Percentiles rank a stretch among this genome's conserved stretches.
Conservation (phyloP, 352 stramenopile species). For the Phytophthora ramorum region DNA sequence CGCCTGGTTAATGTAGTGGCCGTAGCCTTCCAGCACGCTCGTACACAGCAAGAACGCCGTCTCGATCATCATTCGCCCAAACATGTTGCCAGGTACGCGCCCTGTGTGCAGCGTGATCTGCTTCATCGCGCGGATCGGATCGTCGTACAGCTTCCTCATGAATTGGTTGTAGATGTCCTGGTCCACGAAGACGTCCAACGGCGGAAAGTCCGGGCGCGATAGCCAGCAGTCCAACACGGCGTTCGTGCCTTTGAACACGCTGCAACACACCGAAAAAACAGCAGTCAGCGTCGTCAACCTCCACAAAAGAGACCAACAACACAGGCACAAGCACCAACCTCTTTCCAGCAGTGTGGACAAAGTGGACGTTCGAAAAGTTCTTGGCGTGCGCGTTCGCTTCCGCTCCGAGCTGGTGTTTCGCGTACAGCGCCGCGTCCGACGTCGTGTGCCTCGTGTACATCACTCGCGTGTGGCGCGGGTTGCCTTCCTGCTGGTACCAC, state of each 20-base stretch:
- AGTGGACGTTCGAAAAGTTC: conserved; percentile 53
- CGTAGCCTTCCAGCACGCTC: conserved; percentile 64
- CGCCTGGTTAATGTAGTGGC: conserved; percentile 79
- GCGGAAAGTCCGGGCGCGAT: conserved; percentile 44
- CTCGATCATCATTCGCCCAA: conserved; percentile 54
- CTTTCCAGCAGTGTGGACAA: conserved; percentile 55
- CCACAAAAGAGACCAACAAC: background rate
- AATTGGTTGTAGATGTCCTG: conserved; percentile 44
- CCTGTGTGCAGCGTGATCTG: conserved; percentile 46
- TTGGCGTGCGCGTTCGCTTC: conserved; percentile 41
- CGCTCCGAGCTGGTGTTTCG: conserved; percentile 34
- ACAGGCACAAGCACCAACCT: conserved; percentile 26
- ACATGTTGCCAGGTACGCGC: conserved; percentile 39
- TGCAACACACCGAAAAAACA: conserved; percentile 25
- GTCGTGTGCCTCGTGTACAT: conserved; percentile 68
- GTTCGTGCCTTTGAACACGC: conserved; percentile 45
- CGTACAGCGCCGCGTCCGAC: conserved; percentile 53
- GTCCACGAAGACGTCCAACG: conserved; percentile 49
- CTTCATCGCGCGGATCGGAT: conserved; percentile 19
- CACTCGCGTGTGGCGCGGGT: conserved; percentile 53
- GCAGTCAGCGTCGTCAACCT: conserved; percentile 8
- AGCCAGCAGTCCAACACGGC: conserved; percentile 64
- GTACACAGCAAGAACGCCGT: conserved; percentile 58
- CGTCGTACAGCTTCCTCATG: conserved; percentile 34
- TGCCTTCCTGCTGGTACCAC: conserved; percentile 67